phyloP scores from a whole-genome alignment of 352 stramenopile species.

The Globisporangium rhizosaccharum region DNA sequence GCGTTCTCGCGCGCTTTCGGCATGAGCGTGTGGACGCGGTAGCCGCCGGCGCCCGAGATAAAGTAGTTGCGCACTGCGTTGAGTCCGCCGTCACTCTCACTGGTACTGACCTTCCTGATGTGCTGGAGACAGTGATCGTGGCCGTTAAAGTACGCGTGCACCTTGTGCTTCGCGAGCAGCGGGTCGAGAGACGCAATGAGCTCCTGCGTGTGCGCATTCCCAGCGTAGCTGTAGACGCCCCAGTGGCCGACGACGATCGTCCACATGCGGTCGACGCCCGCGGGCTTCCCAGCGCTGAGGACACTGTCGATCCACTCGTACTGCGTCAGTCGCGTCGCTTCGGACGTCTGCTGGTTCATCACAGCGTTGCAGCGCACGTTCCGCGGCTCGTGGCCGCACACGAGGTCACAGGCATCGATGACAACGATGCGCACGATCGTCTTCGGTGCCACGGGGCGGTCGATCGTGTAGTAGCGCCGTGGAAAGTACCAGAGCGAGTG shows the following conservation, averaged over 20 bases:
- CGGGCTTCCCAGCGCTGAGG: slow-evolving; percentile 48
- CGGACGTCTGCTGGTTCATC: slow-evolving; percentile 79
- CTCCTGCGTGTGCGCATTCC: slow-evolving; percentile 74
- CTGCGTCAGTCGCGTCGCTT: slow-evolving; percentile 46
- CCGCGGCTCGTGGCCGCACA: slow-evolving; percentile 73
- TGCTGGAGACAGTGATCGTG: slow-evolving; percentile 86
- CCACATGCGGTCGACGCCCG: slow-evolving; percentile 77
- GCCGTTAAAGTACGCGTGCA: slow-evolving; percentile 85
- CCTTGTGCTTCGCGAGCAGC: slow-evolving; percentile 72
- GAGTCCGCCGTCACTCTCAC: slow-evolving; percentile 15
- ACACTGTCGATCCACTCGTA: slow-evolving; percentile 76
- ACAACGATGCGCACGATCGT: slow-evolving; percentile 79
- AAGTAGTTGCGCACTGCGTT: slow-evolving; percentile 57
- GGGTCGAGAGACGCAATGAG: slow-evolving; percentile 69
- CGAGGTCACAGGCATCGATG: slow-evolving; percentile 75
- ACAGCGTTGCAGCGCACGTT: slow-evolving; percentile 66
- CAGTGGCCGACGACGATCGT: slow-evolving; percentile 82
- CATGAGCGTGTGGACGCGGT: slow-evolving; percentile 59
- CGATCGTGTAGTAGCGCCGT: slow-evolving; percentile 71
- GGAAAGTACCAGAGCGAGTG: slow-evolving; percentile 79
- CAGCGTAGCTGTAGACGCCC: slow-evolving; percentile 80
- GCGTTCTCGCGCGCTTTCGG: slow-evolving; percentile 58
- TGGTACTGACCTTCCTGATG: slow-evolving; percentile 33
- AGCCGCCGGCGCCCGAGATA: slow-evolving; percentile 72
- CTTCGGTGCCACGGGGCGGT: slow-evolving; percentile 69